Conservation (phyloP, 345 rosid genomes). For the Populus pruinosa region DNA sequence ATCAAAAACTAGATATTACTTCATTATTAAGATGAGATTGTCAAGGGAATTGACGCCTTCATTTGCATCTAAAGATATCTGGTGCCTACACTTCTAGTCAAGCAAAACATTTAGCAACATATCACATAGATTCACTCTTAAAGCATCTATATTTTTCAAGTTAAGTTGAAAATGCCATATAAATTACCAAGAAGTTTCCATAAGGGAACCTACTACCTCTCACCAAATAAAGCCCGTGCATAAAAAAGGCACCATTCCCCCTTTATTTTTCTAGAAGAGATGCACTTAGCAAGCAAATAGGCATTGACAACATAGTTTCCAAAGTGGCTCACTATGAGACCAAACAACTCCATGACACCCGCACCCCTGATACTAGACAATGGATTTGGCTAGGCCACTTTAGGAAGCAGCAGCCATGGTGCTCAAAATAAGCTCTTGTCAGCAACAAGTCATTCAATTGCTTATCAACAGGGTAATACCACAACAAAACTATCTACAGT, state of each 20-base stretch:
- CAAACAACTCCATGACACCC: not conserved
- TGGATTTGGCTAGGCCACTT: not conserved
- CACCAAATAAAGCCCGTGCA: not conserved
- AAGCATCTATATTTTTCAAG: not conserved
- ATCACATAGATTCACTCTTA: not conserved
- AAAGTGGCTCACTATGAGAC: not conserved
- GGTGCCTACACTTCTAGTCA: not conserved
- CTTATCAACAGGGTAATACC: not conserved
- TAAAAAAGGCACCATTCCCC: no score
- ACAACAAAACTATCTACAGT: not conserved
- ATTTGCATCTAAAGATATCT: not conserved
- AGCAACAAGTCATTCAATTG: not conserved
- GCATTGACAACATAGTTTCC: not conserved
- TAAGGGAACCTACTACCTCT: not conserved
- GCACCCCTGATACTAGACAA: not conserved
- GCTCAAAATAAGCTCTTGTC: not conserved
- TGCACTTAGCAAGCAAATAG: not conserved
- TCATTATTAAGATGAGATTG: not conserved
- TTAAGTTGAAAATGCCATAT: not conserved
- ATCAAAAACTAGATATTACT: not conserved
- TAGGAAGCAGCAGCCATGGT: not conserved
- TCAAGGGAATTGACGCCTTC: not conserved
- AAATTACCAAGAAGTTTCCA: not conserved
- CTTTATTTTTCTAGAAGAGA: no score
- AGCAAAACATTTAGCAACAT: not conserved